A percentile compares a stretch with the other conserved stretches of the same genome.
These are phyloP conservation scores for Logfia minima DNA, from an alignment of 129 eudicot species.

Conservation along the genomic window DNA sequence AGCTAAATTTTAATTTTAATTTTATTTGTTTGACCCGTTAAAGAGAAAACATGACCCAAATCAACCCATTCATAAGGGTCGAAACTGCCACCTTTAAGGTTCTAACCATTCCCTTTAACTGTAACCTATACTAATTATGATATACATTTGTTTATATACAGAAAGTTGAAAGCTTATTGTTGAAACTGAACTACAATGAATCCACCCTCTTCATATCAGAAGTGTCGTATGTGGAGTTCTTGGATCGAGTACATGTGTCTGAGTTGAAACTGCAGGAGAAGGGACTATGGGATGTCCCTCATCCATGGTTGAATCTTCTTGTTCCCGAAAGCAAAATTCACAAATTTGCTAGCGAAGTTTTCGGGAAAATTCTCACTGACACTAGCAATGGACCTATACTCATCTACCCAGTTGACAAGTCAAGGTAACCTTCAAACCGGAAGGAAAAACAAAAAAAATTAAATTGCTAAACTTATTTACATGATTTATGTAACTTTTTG, in stretches of 20 bases:
- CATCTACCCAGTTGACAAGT: slow-evolving; percentile 91
- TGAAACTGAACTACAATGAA: slow-evolving; percentile 56
- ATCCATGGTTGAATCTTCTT: slow-evolving; percentile 95
- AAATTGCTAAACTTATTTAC: neutral
- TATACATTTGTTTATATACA: slow-evolving; percentile 39
- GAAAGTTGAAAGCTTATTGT: slow-evolving; percentile 59
- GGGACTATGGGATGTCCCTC: slow-evolving; percentile 93
- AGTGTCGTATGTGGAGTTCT: slow-evolving; percentile 75
- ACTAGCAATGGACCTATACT: slow-evolving; percentile 92
- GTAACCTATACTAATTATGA: neutral
- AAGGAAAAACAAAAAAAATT: neutral
- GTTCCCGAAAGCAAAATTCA: slow-evolving; percentile 72
- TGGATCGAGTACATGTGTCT: slow-evolving; percentile 81
- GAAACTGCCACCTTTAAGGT: neutral
- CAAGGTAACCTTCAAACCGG: slow-evolving; percentile 46
- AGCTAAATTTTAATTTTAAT: neutral
- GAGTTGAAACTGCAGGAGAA: slow-evolving; percentile 73
- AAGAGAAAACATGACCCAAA: neutral
- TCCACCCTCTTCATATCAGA: slow-evolving; percentile 77
- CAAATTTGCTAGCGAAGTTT: slow-evolving; percentile 65
- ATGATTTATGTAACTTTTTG: neutral
- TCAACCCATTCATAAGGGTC: neutral
- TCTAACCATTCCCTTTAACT: neutral
- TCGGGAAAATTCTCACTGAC: slow-evolving; percentile 86
- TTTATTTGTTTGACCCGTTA: neutral